Evolutionary conservation across 2,329 filamentous ascomycete species (phyloP).

Genomic region (Aspergillus sp.): DNA sequence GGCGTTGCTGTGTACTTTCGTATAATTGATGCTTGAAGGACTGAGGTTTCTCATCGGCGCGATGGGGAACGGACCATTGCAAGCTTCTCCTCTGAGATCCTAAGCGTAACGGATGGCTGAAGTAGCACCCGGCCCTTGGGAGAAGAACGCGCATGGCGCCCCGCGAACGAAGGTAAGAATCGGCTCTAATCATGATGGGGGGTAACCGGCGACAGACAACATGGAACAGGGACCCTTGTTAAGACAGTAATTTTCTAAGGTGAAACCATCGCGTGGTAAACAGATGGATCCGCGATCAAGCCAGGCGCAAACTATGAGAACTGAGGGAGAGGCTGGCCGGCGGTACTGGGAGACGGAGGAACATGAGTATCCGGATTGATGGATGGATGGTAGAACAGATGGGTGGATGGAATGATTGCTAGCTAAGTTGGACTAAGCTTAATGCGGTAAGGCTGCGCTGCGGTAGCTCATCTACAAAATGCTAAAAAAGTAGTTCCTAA

Average conservation of each 20-base stretch:
- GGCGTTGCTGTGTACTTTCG: slow-evolving; percentile 60
- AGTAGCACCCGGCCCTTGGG: slow-evolving; percentile 8
- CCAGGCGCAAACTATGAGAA: not conserved
- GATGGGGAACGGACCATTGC: slow-evolving; percentile 20
- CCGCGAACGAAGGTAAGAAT: slow-evolving; percentile 18
- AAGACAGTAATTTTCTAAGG: not conserved
- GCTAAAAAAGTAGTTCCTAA: not conserved
- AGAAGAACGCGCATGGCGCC: slow-evolving; percentile 21
- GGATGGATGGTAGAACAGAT: not conserved
- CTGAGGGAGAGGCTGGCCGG: not conserved
- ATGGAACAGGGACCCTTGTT: not conserved
- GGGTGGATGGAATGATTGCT: not conserved
- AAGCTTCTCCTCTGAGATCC: slow-evolving; percentile 25
- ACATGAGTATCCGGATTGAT: not conserved
- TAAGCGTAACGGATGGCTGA: slow-evolving; percentile 3
- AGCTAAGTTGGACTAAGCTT: not conserved
- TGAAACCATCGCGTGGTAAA: not conserved
- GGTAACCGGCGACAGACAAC: not conserved
- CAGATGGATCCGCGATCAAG: too few species aligned
- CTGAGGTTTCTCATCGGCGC: slow-evolving; percentile 34
- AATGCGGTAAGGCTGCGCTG: not conserved
- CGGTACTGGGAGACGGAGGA: too few species aligned
- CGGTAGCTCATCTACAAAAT: not conserved
- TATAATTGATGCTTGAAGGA: slow-evolving; percentile 64
- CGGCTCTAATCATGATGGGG: slow-evolving; percentile 24